phyloP scores from a whole-genome alignment of 2,329 filamentous ascomycete genomes.

The Fusarium newnesense region DNA sequence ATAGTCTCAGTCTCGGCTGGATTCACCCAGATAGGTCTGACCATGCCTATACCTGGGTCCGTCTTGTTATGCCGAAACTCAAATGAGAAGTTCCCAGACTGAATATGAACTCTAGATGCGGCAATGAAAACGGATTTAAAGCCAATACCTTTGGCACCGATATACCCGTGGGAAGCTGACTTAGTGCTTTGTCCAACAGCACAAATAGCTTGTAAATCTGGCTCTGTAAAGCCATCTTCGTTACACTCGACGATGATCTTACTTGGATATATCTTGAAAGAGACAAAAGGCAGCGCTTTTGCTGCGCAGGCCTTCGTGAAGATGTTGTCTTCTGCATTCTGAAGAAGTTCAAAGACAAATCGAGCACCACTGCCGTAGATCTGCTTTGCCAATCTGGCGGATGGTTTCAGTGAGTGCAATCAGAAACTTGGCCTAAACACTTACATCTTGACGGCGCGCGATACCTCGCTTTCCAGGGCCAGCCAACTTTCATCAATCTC shows the following conservation, averaged over 20 bases:
- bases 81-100: slow-evolving; percentile 30
- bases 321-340: not conserved
- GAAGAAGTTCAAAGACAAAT: not conserved
- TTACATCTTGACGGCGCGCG: not conserved
- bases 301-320: accelerated
- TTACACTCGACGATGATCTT: not conserved
- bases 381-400: not conserved
- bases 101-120: slow-evolving; percentile 24
- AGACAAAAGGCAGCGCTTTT: not conserved
- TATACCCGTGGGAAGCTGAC: not conserved
- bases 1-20: not conserved
- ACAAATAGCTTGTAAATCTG: not conserved
- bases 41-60: not conserved
- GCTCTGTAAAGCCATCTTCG: not conserved
- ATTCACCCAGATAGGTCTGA: slow-evolving; percentile 26
- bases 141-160: not conserved
- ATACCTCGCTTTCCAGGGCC: accelerated
- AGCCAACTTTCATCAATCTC: not conserved
- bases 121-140: slow-evolving; percentile 2
- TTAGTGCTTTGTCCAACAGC: not conserved
- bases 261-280: not conserved
- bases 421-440: not conserved
- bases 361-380: not conserved
- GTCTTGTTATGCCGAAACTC: slow-evolving; percentile 14
- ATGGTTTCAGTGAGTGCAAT: not conserved